phyloP scores from a whole-genome alignment of 495 filamentous ascomycete genomes.

The Amphirosellinia nigrospora region DNA sequence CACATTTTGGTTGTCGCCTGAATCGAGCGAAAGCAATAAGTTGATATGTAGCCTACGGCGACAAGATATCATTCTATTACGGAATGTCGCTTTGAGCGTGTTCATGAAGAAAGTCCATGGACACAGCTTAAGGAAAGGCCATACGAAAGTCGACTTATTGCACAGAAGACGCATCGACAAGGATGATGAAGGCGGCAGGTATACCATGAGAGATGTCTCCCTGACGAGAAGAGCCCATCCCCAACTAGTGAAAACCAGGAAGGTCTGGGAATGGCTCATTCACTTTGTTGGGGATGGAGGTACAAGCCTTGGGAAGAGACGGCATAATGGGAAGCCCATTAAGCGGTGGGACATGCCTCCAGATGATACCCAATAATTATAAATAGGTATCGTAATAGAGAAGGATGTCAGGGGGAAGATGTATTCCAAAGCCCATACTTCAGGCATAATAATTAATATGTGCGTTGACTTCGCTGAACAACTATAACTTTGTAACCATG shows the following conservation, averaged over 20 bases:
- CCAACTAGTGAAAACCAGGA: slow-evolving; percentile 66
- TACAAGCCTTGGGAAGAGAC: slow-evolving; percentile 35
- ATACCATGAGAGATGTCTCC: slow-evolving; percentile 45
- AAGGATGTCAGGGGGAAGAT: background rate
- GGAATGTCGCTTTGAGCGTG: slow-evolving; percentile 75
- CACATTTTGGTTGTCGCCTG: slow-evolving; percentile 76
- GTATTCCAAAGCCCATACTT: background rate
- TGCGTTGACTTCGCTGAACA: too few species aligned
- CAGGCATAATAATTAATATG: background rate
- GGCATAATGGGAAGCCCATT: slow-evolving; percentile 28
- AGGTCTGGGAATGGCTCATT: slow-evolving; percentile 76
- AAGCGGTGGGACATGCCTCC: slow-evolving; percentile 41
- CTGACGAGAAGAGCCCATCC: slow-evolving; percentile 46
- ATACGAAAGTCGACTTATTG: slow-evolving; percentile 75
- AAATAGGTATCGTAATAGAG: background rate
- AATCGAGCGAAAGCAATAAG: slow-evolving; percentile 40
- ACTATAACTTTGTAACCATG: too few species aligned
- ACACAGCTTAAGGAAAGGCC: slow-evolving; percentile 69
- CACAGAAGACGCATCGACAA: slow-evolving; percentile 54
- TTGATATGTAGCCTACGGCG: slow-evolving; percentile 63
- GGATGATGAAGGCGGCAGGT: slow-evolving; percentile 51
- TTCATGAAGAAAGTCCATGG: slow-evolving; percentile 80
- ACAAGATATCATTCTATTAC: slow-evolving; percentile 76
- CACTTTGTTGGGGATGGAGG: slow-evolving; percentile 65
- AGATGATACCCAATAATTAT: slow-evolving; percentile 32